A percentile compares a stretch with the other conserved stretches of the same genome.
phyloP scores from a whole-genome alignment of 345 rosid species.

The Punica granatum region DNA sequence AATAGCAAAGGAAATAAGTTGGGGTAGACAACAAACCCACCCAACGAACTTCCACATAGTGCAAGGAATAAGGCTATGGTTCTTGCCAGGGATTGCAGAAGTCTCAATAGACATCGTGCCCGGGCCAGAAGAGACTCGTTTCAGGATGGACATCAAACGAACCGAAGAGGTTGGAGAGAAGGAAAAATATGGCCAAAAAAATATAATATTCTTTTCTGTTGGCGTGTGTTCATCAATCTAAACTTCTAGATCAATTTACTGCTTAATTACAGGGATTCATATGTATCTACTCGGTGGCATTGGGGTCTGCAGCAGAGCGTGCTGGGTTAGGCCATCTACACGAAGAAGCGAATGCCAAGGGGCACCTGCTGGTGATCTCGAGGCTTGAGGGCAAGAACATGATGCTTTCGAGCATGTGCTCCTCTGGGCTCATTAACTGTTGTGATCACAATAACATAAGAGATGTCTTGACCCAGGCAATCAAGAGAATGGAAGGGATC shows the following conservation, averaged over 20 bases:
- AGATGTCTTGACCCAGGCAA: constrained; percentile 20
- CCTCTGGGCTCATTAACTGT: constrained; percentile 25
- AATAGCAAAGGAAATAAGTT: constrained; percentile 16
- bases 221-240: not conserved
- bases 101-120: constrained; percentile 19
- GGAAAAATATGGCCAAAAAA: not conserved
- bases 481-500: constrained; percentile 18
- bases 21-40: constrained; percentile 20
- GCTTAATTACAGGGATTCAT: constrained; percentile 29
- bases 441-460: constrained; percentile 29
- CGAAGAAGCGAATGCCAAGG: constrained; percentile 26
- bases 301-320: constrained; percentile 35
- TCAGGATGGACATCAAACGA: constrained; percentile 35
- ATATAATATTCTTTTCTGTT: not conserved
- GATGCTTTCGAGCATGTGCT: constrained; percentile 28
- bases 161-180: constrained; percentile 34
- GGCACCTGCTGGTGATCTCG: constrained; percentile 31
- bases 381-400: constrained; percentile 35
- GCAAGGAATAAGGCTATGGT: constrained; percentile 41
- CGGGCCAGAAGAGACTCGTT: constrained; percentile 19
- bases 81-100: constrained; percentile 36
- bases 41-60: constrained; percentile 14
- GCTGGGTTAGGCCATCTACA: constrained; percentile 24
- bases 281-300: constrained; percentile 22
- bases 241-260: not conserved